Percentiles rank a stretch among this genome's conserved stretches.
Conservation (phyloP, 768 basidiomycete species). For the Grammothele lineata region DNA sequence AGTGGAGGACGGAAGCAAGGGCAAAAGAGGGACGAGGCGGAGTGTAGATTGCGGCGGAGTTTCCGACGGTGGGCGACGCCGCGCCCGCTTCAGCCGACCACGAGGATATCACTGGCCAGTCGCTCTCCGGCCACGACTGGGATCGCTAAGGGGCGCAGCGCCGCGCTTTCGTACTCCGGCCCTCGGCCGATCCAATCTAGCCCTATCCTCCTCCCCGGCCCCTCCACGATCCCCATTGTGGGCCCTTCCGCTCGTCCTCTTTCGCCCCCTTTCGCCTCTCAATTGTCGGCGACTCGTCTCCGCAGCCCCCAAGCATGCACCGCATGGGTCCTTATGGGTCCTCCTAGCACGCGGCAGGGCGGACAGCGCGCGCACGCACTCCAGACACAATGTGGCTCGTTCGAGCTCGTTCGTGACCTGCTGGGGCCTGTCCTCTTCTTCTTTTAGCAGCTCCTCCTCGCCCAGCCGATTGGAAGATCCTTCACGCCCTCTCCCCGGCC, state of each 20-base stretch:
- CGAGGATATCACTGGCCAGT: constrained; percentile 7
- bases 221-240: background rate
- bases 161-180: constrained; percentile 9
- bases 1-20: constrained; percentile 12
- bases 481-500: no score
- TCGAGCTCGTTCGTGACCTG: no score
- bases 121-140: no score
- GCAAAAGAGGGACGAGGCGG: constrained; percentile 13
- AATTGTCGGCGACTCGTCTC: constrained; percentile 1
- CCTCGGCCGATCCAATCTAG: constrained; percentile 6
- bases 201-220: constrained; percentile 1
- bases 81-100: no score
- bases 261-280: background rate
- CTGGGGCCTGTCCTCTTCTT: no score
- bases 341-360: no score
- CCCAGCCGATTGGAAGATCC: no score
- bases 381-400: no score
- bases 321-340: constrained; percentile 30
- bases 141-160: constrained; percentile 4
- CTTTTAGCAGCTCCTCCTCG: no score
- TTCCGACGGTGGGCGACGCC: constrained; percentile 8
- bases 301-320: background rate
- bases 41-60: constrained; percentile 22
- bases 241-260: background rate
- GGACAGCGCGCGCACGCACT: no score